A percentile compares a stretch with the other conserved stretches of the same genome.
These are phyloP conservation scores for Pyricularia sp. DNA, from an alignment of 2,329 filamentous ascomycete genomes.

Conservation along the genomic window DNA sequence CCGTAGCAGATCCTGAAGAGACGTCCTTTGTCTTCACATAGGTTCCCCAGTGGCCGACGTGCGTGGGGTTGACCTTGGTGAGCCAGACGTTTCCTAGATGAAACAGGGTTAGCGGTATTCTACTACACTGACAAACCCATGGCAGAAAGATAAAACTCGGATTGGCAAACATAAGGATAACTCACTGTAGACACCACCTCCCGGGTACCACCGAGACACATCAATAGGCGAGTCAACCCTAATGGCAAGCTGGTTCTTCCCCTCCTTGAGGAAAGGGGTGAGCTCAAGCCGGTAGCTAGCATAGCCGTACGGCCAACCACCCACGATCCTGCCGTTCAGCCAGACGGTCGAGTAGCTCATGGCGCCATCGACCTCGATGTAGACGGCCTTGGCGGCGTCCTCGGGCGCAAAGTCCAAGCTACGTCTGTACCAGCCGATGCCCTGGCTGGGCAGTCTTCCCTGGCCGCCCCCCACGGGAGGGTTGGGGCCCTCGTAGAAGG, in stretches of 20 bases:
- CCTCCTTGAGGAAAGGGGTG: slow-evolving; percentile 27
- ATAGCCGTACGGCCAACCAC: slow-evolving; percentile 41
- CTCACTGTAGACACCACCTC: slow-evolving; percentile 44
- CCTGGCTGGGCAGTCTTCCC: slow-evolving; percentile 35
- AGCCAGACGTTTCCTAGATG: slow-evolving; percentile 38
- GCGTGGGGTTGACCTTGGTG: slow-evolving; percentile 32
- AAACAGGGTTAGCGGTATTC: slow-evolving; percentile 15
- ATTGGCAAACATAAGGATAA: slow-evolving; percentile 37
- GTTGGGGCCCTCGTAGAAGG: slow-evolving; percentile 26
- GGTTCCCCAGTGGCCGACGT: slow-evolving; percentile 40
- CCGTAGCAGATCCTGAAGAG: slow-evolving; percentile 31
- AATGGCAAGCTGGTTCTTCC: slow-evolving; percentile 34
- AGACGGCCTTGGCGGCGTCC: slow-evolving; percentile 28
- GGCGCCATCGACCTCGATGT: slow-evolving; percentile 39
- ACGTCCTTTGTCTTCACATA: slow-evolving; percentile 35
- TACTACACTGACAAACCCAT: neutral
- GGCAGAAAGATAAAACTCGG: slow-evolving; percentile 14
- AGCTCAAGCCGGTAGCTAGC: slow-evolving; percentile 41
- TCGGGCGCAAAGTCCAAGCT: slow-evolving; percentile 21
- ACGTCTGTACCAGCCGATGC: slow-evolving; percentile 42
- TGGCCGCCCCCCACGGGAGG: slow-evolving; percentile 26
- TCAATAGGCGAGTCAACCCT: slow-evolving; percentile 37
- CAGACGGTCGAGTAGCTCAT: slow-evolving; percentile 41
- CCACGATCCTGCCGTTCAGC: slow-evolving; percentile 37
- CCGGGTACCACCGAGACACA: slow-evolving; percentile 44